Evolutionary conservation across 768 basidiomycete species (phyloP).

Genomic region (Trametes meyenii): DNA sequence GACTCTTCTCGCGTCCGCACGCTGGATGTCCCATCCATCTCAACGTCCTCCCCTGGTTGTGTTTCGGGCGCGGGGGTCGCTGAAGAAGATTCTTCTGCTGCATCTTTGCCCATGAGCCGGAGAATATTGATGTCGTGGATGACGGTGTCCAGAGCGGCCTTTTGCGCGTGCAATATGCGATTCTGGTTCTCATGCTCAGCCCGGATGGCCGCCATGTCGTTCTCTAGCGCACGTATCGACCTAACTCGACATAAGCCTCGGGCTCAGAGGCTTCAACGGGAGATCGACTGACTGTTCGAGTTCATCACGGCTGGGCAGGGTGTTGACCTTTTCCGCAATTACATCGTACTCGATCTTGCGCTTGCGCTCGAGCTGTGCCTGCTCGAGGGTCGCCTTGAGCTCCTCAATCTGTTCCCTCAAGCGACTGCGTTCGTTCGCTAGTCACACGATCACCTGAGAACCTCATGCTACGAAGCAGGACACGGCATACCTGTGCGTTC

Average conservation of each 20-base stretch:
- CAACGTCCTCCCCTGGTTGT: slow-evolving; percentile 30
- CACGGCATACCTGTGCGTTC: slow-evolving; percentile 64
- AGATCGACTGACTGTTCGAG: slow-evolving; percentile 63
- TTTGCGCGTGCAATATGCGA: slow-evolving; percentile 67
- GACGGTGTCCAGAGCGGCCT: slow-evolving; percentile 65
- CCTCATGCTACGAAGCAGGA: background rate
- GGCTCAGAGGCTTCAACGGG: background rate
- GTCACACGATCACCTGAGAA: slow-evolving; percentile 14
- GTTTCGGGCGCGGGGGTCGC: slow-evolving; percentile 55
- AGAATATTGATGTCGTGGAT: slow-evolving; percentile 63
- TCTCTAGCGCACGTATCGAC: slow-evolving; percentile 68
- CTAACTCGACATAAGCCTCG: slow-evolving; percentile 39
- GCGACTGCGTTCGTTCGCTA: slow-evolving; percentile 73
- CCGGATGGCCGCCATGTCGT: slow-evolving; percentile 75
- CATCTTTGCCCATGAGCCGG: slow-evolving; percentile 63
- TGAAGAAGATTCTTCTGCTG: slow-evolving; percentile 46
- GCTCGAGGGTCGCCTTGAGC: slow-evolving; percentile 73
- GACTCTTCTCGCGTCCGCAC: slow-evolving; percentile 28
- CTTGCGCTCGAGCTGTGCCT: slow-evolving; percentile 73
- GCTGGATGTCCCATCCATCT: slow-evolving; percentile 26
- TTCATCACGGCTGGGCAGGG: slow-evolving; percentile 74
- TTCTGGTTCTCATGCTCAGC: slow-evolving; percentile 76
- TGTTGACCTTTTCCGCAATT: slow-evolving; percentile 81
- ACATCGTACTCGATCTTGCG: slow-evolving; percentile 88
- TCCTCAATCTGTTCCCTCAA: slow-evolving; percentile 74